Conservation (phyloP, 495 filamentous ascomycete species). For the Trichoderma parareesei region DNA sequence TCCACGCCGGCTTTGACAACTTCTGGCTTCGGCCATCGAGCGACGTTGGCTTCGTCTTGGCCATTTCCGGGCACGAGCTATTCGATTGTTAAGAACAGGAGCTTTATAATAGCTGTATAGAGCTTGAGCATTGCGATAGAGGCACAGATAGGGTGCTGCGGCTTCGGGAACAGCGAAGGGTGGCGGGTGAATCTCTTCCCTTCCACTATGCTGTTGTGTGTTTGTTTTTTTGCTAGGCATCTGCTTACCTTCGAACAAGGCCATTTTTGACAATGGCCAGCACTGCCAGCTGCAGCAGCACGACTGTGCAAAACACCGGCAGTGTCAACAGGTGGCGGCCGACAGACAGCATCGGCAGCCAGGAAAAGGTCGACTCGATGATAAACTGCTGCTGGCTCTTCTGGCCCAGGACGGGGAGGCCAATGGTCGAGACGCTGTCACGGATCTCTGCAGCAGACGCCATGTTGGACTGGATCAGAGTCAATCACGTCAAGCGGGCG, state of each 20-base stretch:
- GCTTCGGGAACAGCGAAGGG: too few species aligned
- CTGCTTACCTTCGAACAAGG: background rate
- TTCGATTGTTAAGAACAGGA: background rate
- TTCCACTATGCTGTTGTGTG: too few species aligned
- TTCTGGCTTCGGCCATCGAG: conserved; percentile 5
- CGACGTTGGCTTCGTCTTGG: background rate
- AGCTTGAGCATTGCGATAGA: too few species aligned
- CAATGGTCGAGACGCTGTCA: background rate
- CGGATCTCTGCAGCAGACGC: background rate
- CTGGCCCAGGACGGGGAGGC: background rate
- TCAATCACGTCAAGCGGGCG: background rate
- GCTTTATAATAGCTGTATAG: background rate
- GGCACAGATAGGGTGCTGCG: too few species aligned
- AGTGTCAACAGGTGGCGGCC: conserved; percentile 5
- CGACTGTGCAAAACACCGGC: background rate
- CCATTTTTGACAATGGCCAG: background rate
- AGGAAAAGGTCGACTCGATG: background rate
- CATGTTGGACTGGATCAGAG: background rate
- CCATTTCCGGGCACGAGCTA: background rate
- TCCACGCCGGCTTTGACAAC: background rate
- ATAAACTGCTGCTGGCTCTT: background rate
- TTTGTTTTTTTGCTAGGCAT: background rate
- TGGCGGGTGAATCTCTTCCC: too few species aligned
- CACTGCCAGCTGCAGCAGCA: background rate
- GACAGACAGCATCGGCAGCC: background rate